A percentile compares a stretch with the other conserved stretches of the same genome.
Evolutionary conservation across 352 stramenopile genomes (phyloP).

Genomic region (Pythium aquatile): DNA sequence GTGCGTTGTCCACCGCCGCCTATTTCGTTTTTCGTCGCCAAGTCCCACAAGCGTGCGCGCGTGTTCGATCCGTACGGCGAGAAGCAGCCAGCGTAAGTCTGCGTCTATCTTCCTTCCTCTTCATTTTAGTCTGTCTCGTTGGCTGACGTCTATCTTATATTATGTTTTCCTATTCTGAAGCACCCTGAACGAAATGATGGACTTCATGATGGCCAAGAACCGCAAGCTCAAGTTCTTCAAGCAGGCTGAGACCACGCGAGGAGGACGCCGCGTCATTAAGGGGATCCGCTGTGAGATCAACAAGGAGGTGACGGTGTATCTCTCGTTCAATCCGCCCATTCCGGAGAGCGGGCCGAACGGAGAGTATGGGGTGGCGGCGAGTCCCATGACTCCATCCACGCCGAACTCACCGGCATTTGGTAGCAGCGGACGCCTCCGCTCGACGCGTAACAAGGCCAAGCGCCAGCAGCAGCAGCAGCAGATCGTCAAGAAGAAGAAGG

Average conservation of each 20-base stretch:
- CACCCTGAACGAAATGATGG: constrained; percentile 88
- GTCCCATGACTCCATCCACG: constrained; percentile 85
- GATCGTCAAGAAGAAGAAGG: constrained; percentile 86
- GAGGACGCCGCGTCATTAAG: constrained; percentile 83
- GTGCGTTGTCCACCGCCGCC: constrained; percentile 68
- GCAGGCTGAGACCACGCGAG: constrained; percentile 79
- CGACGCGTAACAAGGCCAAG: constrained; percentile 81
- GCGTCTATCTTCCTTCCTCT: not conserved
- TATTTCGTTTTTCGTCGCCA: constrained; percentile 73
- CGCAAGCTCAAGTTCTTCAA: constrained; percentile 90
- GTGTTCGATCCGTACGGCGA: constrained; percentile 84
- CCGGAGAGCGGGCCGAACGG: constrained; percentile 79
- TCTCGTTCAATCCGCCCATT: constrained; percentile 79
- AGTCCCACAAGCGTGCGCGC: constrained; percentile 77
- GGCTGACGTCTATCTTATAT: constrained; percentile 5
- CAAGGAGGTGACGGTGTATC: constrained; percentile 82
- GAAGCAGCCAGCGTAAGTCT: constrained; percentile 68
- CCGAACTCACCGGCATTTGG: constrained; percentile 80
- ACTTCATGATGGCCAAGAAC: constrained; percentile 88
- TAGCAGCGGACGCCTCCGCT: constrained; percentile 44
- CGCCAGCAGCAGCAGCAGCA: constrained; percentile 67
- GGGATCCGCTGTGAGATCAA: constrained; percentile 86
- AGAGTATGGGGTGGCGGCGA: constrained; percentile 75
- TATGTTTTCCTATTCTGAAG: constrained; percentile 15
- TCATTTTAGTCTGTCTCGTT: not conserved